A percentile compares a stretch with the other conserved stretches of the same genome.
phyloP scores from a whole-genome alignment of 768 basidiomycete genomes.

The Boletus vermiculosoides region DNA sequence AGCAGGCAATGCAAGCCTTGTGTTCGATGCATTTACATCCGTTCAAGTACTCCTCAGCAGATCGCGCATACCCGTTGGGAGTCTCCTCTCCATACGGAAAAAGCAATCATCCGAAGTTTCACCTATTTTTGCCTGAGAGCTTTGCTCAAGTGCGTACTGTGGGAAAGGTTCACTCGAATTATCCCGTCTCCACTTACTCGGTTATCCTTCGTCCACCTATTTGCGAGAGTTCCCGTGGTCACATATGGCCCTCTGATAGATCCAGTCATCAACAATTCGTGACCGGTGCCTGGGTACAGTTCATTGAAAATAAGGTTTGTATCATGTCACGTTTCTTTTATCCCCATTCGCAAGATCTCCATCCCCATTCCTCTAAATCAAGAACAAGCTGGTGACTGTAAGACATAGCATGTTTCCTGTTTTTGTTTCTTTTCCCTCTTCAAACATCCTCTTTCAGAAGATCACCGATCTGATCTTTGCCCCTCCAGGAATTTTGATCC shows the following conservation, averaged over 20 bases:
- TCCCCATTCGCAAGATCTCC: conserved; percentile 27
- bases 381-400: conserved; percentile 15
- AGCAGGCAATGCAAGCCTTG: neutral
- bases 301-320: conserved; percentile 30
- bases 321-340: conserved; percentile 32
- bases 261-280: conserved; percentile 4
- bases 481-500: conserved; percentile 13
- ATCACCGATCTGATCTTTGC: conserved; percentile 22
- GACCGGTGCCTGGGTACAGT: conserved; percentile 26
- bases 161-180: conserved; percentile 22
- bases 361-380: conserved; percentile 20
- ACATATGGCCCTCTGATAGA: conserved; percentile 15
- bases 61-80: conserved; percentile 8
- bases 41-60: neutral
- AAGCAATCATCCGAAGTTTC: conserved; percentile 18
- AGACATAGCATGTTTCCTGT: conserved; percentile 10
- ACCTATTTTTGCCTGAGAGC: conserved; percentile 13
- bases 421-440: conserved; percentile 19
- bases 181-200: conserved; percentile 13
- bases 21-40: neutral
- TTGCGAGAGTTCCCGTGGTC: conserved; percentile 15
- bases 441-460: conserved; percentile 16
- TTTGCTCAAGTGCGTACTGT: conserved; percentile 10
- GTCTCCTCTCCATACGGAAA: conserved; percentile 3
- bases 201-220: conserved; percentile 13